A percentile compares a stretch with the other conserved stretches of the same genome.
Evolutionary conservation across 2,329 filamentous ascomycete genomes (phyloP).

Genomic region (Alternaria burnsii): DNA sequence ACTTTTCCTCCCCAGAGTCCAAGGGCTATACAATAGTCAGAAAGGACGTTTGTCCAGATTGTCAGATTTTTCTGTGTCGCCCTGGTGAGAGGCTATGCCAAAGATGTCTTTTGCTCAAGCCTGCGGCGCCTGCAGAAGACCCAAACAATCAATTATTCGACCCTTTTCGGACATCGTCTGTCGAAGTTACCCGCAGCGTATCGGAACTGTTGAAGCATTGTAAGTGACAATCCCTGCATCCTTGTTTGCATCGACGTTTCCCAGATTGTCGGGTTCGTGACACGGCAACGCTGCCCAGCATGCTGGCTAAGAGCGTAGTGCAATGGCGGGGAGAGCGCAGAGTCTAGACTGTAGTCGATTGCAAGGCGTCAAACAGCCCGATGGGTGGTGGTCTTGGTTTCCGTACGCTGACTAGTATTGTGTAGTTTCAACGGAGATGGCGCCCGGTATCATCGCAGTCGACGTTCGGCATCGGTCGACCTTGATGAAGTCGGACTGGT

Average conservation of each 20-base stretch:
- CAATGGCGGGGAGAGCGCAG: neutral
- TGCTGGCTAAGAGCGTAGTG: neutral
- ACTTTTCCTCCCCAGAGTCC: slow-evolving; percentile 28
- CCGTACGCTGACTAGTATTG: slow-evolving; percentile 27
- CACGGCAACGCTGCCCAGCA: slow-evolving; percentile 6
- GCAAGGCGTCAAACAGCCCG: neutral
- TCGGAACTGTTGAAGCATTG: slow-evolving; percentile 49
- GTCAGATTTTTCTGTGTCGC: slow-evolving; percentile 40
- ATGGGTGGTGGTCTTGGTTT: neutral
- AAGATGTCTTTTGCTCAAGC: slow-evolving; percentile 36
- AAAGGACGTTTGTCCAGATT: slow-evolving; percentile 40
- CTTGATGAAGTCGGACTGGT: slow-evolving; percentile 49
- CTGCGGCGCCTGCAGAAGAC: slow-evolving; percentile 29
- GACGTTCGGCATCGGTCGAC: slow-evolving; percentile 47
- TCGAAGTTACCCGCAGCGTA: slow-evolving; percentile 37
- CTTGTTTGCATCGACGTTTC: slow-evolving; percentile 9
- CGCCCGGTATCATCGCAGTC: slow-evolving; percentile 48
- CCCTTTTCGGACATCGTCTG: slow-evolving; percentile 43
- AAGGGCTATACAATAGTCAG: slow-evolving; percentile 26
- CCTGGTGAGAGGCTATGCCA: slow-evolving; percentile 43
- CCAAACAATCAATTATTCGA: slow-evolving; percentile 42
- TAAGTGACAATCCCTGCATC: slow-evolving; percentile 37
- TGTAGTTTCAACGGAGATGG: slow-evolving; percentile 48
- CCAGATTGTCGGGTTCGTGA: slow-evolving; percentile 21
- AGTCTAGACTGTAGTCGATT: neutral